These are phyloP conservation scores for Phaeoacremonium minimum DNA, from an alignment of 2,329 filamentous ascomycete species.

Conservation along the genomic window DNA sequence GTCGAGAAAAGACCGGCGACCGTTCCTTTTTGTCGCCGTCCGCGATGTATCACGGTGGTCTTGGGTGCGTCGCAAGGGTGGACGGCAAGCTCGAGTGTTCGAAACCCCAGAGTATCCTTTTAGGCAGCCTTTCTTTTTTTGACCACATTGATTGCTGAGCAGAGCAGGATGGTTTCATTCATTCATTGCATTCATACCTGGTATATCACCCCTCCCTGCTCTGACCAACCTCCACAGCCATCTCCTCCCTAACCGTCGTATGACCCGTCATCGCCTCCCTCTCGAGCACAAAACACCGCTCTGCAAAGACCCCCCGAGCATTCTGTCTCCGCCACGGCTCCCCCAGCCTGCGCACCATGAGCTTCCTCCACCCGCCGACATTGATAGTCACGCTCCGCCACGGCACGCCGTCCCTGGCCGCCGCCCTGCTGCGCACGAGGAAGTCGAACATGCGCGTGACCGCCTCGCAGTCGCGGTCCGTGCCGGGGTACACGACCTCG, in stretches of 20 bases:
- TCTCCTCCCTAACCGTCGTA: slow-evolving; percentile 17
- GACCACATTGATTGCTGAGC: too few species aligned
- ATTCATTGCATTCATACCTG: too few species aligned
- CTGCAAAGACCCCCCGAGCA: slow-evolving; percentile 36
- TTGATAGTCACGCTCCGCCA: slow-evolving; percentile 41
- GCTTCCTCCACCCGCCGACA: slow-evolving; percentile 40
- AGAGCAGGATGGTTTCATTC: too few species aligned
- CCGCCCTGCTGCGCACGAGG: slow-evolving; percentile 23
- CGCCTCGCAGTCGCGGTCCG: slow-evolving; percentile 31
- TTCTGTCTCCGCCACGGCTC: slow-evolving; percentile 35
- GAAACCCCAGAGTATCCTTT: too few species aligned
- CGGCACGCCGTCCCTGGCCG: slow-evolving; percentile 5
- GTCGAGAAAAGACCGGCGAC: too few species aligned
- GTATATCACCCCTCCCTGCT: too few species aligned
- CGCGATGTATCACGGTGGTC: too few species aligned
- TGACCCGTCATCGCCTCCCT: slow-evolving; percentile 9
- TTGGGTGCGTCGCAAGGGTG: too few species aligned
- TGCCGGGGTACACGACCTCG: slow-evolving; percentile 17
- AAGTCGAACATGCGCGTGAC: slow-evolving; percentile 25
- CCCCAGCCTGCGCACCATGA: slow-evolving; percentile 37
- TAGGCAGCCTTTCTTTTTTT: too few species aligned
- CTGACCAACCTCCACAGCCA: slow-evolving; percentile 12
- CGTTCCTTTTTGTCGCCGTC: too few species aligned
- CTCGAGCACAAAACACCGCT: slow-evolving; percentile 41
- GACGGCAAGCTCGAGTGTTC: too few species aligned